These are phyloP conservation scores for Rhizophlyctis rosea DNA, from an alignment of 192 early-diverging fungal species.

Conservation along the genomic window DNA sequence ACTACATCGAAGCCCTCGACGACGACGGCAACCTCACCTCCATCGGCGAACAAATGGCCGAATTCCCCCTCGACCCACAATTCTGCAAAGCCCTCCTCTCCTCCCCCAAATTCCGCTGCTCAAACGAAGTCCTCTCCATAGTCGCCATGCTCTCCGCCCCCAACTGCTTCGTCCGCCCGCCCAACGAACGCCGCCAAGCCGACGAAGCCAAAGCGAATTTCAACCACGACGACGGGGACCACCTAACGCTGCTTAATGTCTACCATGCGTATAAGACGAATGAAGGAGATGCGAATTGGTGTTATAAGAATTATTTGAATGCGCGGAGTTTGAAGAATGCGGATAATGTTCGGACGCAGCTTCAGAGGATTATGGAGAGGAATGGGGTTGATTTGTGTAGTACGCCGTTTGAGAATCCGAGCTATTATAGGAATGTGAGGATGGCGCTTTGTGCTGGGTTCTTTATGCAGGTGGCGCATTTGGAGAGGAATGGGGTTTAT, in stretches of 20 bases:
- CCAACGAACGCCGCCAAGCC: slow-evolving; percentile 80
- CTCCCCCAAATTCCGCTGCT: slow-evolving; percentile 80
- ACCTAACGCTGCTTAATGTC: slow-evolving; percentile 94
- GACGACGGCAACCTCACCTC: slow-evolving; percentile 92
- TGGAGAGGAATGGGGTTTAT: slow-evolving; percentile 80
- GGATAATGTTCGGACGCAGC: slow-evolving; percentile 87
- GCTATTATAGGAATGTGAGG: slow-evolving; percentile 85
- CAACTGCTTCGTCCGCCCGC: slow-evolving; percentile 87
- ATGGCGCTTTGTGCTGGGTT: slow-evolving; percentile 87
- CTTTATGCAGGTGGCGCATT: slow-evolving; percentile 98
- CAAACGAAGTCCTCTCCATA: slow-evolving; percentile 92
- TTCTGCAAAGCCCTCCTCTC: slow-evolving; percentile 89
- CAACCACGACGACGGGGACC: slow-evolving; percentile 93
- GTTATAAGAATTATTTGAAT: slow-evolving; percentile 91
- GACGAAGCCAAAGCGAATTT: slow-evolving; percentile 91
- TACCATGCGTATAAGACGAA: slow-evolving; percentile 85
- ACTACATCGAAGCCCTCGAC: slow-evolving; percentile 91
- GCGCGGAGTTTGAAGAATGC: slow-evolving; percentile 84
- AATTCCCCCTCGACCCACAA: slow-evolving; percentile 97
- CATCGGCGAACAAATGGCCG: slow-evolving; percentile 82
- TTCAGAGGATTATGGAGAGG: slow-evolving; percentile 78
- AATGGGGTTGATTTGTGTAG: slow-evolving; percentile 66
- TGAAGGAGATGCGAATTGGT: slow-evolving; percentile 82
- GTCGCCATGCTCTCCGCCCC: slow-evolving; percentile 90
- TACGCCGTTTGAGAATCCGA: slow-evolving; percentile 64